A percentile compares a stretch with the other conserved stretches of the same genome.
These are phyloP conservation scores for Anthostomella pinea DNA, from an alignment of 2,329 filamentous ascomycete genomes.

Conservation along the genomic window DNA sequence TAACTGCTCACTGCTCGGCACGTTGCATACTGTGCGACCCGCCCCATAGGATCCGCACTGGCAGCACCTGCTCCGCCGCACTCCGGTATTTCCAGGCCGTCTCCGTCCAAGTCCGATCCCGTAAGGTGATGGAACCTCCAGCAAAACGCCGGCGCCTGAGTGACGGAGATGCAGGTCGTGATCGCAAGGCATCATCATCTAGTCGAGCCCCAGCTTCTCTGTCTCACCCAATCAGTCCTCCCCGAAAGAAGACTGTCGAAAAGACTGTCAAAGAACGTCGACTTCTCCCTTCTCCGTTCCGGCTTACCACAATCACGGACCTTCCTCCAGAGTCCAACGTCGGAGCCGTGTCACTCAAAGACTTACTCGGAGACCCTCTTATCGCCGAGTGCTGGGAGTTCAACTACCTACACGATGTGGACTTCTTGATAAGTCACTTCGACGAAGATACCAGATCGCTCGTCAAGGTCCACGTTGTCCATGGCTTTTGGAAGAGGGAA, in stretches of 20 bases:
- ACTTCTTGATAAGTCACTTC: slow-evolving; percentile 54
- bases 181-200: slow-evolving; percentile 1
- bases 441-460: slow-evolving; percentile 48
- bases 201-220: slow-evolving; percentile 29
- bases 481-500: slow-evolving; percentile 66
- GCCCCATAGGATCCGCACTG: not conserved
- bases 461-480: slow-evolving; percentile 54
- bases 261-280: slow-evolving; percentile 5
- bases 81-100: too few relatives aligned
- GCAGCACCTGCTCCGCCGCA: too few relatives aligned
- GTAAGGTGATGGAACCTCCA: slow-evolving; percentile 25
- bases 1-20: too few relatives aligned
- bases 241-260: slow-evolving; percentile 32
- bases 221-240: slow-evolving; percentile 45
- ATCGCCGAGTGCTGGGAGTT: slow-evolving; percentile 72
- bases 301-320: slow-evolving; percentile 67
- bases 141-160: slow-evolving; percentile 26
- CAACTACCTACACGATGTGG: slow-evolving; percentile 62
- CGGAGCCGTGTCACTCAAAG: slow-evolving; percentile 62
- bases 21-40: too few relatives aligned
- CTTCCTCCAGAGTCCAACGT: slow-evolving; percentile 58
- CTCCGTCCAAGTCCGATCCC: too few relatives aligned
- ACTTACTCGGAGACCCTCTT: slow-evolving; percentile 71
- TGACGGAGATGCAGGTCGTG: slow-evolving; percentile 6
- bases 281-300: slow-evolving; percentile 61